Conservation (phyloP, 176 grass and related monocot genomes). For the Oryza meyeriana region DNA sequence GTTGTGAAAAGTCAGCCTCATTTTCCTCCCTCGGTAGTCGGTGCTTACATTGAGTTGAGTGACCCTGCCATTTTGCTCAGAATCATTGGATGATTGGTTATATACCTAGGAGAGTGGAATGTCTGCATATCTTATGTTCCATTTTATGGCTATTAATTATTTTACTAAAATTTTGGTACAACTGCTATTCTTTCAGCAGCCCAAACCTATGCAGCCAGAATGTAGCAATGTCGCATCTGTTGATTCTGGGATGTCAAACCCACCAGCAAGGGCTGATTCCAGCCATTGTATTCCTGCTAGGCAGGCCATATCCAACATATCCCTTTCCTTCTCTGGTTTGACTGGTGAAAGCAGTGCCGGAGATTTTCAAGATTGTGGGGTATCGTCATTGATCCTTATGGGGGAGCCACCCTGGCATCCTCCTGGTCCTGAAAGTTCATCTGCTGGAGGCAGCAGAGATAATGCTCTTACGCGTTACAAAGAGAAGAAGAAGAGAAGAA, state of each 20-base stretch:
- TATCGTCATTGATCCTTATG: slow-evolving; percentile 63
- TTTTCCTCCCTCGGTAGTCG: not conserved
- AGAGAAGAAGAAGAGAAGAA: slow-evolving; percentile 90
- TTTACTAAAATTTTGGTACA: slow-evolving; percentile 17
- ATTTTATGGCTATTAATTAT: not conserved
- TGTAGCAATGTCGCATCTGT: slow-evolving; percentile 48
- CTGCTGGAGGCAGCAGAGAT: slow-evolving; percentile 60
- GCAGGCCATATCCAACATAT: slow-evolving; percentile 61
- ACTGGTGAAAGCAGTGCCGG: slow-evolving; percentile 86
- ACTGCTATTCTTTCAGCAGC: slow-evolving; percentile 38
- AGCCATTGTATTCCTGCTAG: slow-evolving; percentile 60
- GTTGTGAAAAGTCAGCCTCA: not conserved
- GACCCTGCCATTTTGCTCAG: not conserved
- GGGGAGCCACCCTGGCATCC: slow-evolving; percentile 67
- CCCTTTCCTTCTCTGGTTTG: slow-evolving; percentile 80
- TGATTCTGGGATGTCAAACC: slow-evolving; percentile 63
- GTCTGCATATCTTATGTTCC: not conserved
- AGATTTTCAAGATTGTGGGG: slow-evolving; percentile 80
- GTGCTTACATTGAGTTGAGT: not conserved
- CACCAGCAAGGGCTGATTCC: slow-evolving; percentile 54
- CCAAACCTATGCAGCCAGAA: slow-evolving; percentile 47
- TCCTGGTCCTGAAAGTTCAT: slow-evolving; percentile 53
- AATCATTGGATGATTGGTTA: not conserved
- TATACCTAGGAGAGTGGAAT: slow-evolving; percentile 4
- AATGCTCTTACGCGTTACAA: slow-evolving; percentile 87